A percentile compares a stretch with the other conserved stretches of the same genome.
Conservation (phyloP, 805 yeast genomes). For the Kodamaea kakaduensis region DNA sequence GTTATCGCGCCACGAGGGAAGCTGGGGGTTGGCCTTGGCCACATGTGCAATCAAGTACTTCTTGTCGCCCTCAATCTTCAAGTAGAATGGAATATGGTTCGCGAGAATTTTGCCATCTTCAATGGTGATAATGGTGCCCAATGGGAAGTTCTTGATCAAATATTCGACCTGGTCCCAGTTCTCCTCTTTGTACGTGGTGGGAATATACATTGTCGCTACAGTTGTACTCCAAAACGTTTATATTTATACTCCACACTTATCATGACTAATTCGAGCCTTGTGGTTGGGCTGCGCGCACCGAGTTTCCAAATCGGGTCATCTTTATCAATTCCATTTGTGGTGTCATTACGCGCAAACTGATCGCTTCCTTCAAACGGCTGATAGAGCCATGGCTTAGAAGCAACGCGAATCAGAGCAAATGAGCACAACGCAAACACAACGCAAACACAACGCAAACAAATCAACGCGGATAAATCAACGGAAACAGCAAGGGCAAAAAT, state of each 20-base stretch:
- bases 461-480: no score
- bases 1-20: slow-evolving; percentile 34
- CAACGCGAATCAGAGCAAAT: no score
- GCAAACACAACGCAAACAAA: no score
- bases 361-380: no score
- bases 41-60: slow-evolving; percentile 50
- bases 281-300: slow-evolving; percentile 1
- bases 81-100: slow-evolving; percentile 54
- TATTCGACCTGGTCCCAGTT: slow-evolving; percentile 36
- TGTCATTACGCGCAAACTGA: no score
- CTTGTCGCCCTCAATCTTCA: slow-evolving; percentile 35
- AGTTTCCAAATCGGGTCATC: not conserved
- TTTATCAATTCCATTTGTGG: no score
- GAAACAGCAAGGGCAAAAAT: no score
- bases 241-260: no score
- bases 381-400: no score
- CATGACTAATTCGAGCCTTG: not conserved
- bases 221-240: no score
- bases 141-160: slow-evolving; percentile 45
- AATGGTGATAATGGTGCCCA: slow-evolving; percentile 49
- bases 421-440: no score
- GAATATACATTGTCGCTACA: slow-evolving; percentile 41
- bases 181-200: slow-evolving; percentile 26
- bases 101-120: slow-evolving; percentile 42
- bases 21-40: slow-evolving; percentile 50